These are phyloP conservation scores for Papilionanthe hybrid DNA, from an alignment of 116 monocot species.

Conservation along the genomic window DNA sequence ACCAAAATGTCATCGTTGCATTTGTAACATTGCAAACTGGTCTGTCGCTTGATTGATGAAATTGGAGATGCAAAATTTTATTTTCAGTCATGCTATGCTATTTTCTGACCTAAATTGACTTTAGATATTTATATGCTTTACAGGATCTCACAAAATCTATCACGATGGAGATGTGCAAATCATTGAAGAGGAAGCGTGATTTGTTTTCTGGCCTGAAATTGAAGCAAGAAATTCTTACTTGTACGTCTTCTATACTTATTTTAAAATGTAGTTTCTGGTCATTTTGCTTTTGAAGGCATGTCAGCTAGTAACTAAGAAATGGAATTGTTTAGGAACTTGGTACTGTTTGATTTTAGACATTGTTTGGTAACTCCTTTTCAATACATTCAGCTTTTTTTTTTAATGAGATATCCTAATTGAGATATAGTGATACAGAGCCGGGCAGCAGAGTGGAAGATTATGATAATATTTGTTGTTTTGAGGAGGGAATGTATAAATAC, in stretches of 20 bases:
- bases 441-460: too few relatives aligned
- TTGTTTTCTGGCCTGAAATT: constrained; percentile 79
- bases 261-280: neutral
- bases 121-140: constrained; percentile 5
- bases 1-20: neutral
- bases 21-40: neutral
- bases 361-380: neutral
- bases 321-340: neutral
- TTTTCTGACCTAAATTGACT: neutral
- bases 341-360: neutral
- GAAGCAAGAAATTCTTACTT: constrained; percentile 89
- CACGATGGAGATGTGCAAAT: constrained; percentile 54
- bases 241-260: constrained; percentile 36
- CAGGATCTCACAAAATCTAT: constrained; percentile 75
- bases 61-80: neutral
- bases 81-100: neutral
- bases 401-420: neutral
- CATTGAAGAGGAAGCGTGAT: constrained; percentile 64
- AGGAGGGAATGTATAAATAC: too few relatives aligned
- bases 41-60: neutral
- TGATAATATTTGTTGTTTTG: too few relatives aligned
- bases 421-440: neutral
- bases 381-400: neutral
- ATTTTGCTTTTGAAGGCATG: neutral
- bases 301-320: neutral